These are phyloP conservation scores for Pleurotus citrinopileatus DNA, from an alignment of 768 basidiomycete species.

Conservation along the genomic window DNA sequence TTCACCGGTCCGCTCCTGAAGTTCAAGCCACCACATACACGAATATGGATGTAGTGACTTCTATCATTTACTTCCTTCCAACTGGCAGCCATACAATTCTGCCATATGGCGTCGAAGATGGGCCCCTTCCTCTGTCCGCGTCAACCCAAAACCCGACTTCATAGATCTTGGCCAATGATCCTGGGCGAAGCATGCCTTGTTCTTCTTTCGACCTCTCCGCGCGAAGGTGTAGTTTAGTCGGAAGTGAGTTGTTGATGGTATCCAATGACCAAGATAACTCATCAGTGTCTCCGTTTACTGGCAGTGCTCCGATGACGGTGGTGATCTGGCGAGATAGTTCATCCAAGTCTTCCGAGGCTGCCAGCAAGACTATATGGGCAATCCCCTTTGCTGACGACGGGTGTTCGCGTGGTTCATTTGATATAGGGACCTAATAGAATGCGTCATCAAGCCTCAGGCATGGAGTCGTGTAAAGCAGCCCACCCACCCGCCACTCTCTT, in stretches of 20 bases:
- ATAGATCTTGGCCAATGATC: slow-evolving; percentile 37
- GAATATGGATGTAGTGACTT: too few relatives aligned
- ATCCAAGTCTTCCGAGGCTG: slow-evolving; percentile 24
- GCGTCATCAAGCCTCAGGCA: not conserved
- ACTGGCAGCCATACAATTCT: slow-evolving; percentile 38
- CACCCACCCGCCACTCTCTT: slow-evolving; percentile 52
- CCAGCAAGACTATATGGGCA: slow-evolving; percentile 45
- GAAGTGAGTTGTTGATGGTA: slow-evolving; percentile 20
- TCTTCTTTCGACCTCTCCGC: slow-evolving; percentile 32
- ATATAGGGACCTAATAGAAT: not conserved
- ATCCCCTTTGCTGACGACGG: slow-evolving; percentile 48
- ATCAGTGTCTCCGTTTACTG: slow-evolving; percentile 25
- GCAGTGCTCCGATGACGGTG: slow-evolving; percentile 43
- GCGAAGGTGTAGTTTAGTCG: slow-evolving; percentile 24
- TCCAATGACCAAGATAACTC: slow-evolving; percentile 42
- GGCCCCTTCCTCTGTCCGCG: slow-evolving; percentile 19
- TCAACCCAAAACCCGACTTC: slow-evolving; percentile 51
- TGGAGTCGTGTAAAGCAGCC: not conserved
- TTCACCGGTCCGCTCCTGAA: too few relatives aligned
- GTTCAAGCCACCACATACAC: too few relatives aligned
- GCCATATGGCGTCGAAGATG: slow-evolving; percentile 48
- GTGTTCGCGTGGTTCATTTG: slow-evolving; percentile 44
- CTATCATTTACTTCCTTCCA: not conserved
- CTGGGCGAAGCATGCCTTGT: slow-evolving; percentile 28
- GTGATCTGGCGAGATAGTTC: slow-evolving; percentile 36